Percentiles rank a stretch among this genome's conserved stretches.
Evolutionary conservation across 495 filamentous ascomycete species (phyloP).

Genomic region (Schizothecium vesticola): DNA sequence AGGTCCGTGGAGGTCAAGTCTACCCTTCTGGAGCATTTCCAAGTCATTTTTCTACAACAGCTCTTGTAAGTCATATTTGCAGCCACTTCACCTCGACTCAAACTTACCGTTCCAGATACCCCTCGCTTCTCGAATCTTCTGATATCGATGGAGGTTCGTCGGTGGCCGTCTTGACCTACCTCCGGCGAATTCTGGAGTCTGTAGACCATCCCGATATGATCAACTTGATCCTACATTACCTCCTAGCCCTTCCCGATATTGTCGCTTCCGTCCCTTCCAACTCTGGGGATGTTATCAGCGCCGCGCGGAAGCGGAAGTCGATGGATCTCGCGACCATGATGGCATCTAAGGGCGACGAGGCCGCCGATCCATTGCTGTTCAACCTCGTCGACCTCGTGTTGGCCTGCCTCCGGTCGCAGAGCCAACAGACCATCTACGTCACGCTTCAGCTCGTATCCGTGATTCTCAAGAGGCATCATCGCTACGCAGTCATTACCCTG

Average conservation of each 20-base stretch:
- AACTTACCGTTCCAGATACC: slow-evolving; percentile 56
- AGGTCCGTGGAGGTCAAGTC: slow-evolving; percentile 84
- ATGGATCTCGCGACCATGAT: slow-evolving; percentile 77
- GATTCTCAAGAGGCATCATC: slow-evolving; percentile 80
- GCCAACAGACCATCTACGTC: slow-evolving; percentile 80
- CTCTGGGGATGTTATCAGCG: slow-evolving; percentile 40
- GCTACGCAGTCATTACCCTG: slow-evolving; percentile 73
- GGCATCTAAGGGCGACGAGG: slow-evolving; percentile 60
- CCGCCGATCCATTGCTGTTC: slow-evolving; percentile 80
- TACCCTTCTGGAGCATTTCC: slow-evolving; percentile 92
- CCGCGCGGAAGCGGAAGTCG: slow-evolving; percentile 77
- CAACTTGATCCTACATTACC: slow-evolving; percentile 86
- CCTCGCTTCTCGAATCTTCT: slow-evolving; percentile 90
- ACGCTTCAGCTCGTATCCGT: slow-evolving; percentile 80
- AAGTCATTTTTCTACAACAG: slow-evolving; percentile 93
- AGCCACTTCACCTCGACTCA: neutral
- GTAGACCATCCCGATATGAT: slow-evolving; percentile 90
- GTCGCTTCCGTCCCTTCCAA: slow-evolving; percentile 24
- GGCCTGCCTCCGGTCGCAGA: slow-evolving; percentile 75
- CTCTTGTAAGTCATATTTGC: slow-evolving; percentile 60
- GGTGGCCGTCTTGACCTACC: slow-evolving; percentile 90
- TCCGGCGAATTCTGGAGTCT: slow-evolving; percentile 82
- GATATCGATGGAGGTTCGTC: slow-evolving; percentile 95
- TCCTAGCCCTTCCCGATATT: slow-evolving; percentile 68
- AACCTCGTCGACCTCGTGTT: slow-evolving; percentile 89